phyloP scores from a whole-genome alignment of 768 basidiomycete genomes.

The Tulasnella sp. region DNA sequence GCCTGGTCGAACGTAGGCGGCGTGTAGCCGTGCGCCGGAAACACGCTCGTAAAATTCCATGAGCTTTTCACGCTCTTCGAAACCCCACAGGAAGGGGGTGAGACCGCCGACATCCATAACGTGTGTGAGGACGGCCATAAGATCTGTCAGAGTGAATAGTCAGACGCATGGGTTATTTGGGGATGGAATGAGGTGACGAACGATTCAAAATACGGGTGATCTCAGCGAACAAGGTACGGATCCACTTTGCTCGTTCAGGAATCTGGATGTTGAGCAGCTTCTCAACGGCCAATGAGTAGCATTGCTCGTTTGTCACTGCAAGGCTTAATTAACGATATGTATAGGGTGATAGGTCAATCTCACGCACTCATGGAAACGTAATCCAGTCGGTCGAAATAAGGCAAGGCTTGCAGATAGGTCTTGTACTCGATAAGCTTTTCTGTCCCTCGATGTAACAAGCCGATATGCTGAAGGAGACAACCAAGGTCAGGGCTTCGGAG shows the following conservation, averaged over 20 bases:
- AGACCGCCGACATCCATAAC: conserved; percentile 97
- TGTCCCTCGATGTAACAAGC: conserved; percentile 91
- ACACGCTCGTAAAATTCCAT: conserved; percentile 99
- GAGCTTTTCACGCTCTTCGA: conserved; percentile 98
- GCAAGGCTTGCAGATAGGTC: conserved; percentile 92
- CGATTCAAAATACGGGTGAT: conserved; percentile 93
- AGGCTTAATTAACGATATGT: too few species aligned
- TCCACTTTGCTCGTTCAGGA: conserved; percentile 96
- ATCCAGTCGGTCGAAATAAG: conserved; percentile 98
- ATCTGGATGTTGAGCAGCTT: conserved; percentile 96
- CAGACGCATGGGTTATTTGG: neutral
- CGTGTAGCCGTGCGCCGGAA: conserved; percentile 92
- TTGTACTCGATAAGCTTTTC: conserved; percentile 99
- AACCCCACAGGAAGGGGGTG: conserved; percentile 98
- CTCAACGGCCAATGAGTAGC: conserved; percentile 95
- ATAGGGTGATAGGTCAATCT: neutral
- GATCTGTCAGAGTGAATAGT: conserved; percentile 37
- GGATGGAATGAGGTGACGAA: conserved; percentile 30
- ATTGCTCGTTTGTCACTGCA: conserved; percentile 96
- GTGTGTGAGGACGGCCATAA: conserved; percentile 95
- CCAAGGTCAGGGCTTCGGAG: neutral
- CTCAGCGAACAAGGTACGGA: conserved; percentile 93
- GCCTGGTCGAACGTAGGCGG: conserved; percentile 95
- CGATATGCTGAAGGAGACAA: conserved; percentile 60
- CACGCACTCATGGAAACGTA: conserved; percentile 97